Conservation (phyloP, 176 grass and related monocot genomes). For the Pontederia paniculata region DNA sequence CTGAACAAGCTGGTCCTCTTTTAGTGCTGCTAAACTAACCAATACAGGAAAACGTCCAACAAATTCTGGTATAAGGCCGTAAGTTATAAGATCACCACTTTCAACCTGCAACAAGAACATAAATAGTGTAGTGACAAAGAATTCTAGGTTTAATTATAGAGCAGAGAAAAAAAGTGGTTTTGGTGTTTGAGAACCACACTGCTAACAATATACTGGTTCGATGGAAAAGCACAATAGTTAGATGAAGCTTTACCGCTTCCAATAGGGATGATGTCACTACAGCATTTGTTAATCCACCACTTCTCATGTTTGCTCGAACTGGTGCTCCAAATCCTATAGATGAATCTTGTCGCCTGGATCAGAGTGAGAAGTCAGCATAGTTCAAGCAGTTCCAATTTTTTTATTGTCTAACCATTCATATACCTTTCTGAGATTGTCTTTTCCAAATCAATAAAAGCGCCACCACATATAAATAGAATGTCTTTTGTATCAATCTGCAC, state of each 20-base stretch:
- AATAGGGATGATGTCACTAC: conserved; percentile 46
- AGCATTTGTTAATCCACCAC: conserved; percentile 41
- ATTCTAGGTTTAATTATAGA: no score
- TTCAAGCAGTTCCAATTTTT: conserved; percentile 7
- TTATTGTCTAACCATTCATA: conserved; percentile 9
- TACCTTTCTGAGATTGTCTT: conserved; percentile 81
- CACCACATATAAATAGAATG: conserved; percentile 74
- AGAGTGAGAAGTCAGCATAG: background rate
- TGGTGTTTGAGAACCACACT: background rate
- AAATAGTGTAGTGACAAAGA: background rate
- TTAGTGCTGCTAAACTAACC: conserved; percentile 79
- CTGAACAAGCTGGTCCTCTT: conserved; percentile 87
- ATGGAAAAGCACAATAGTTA: background rate
- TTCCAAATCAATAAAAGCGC: conserved; percentile 66
- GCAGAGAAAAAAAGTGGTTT: background rate
- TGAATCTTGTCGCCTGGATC: conserved; percentile 51
- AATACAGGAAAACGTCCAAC: conserved; percentile 95
- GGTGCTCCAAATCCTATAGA: conserved; percentile 64
- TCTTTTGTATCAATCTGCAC: conserved; percentile 69
- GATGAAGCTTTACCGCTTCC: conserved; percentile 39
- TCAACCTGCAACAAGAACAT: conserved; percentile 57
- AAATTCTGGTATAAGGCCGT: conserved; percentile 97
- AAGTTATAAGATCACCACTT: conserved; percentile 91
- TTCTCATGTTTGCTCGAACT: conserved; percentile 56
- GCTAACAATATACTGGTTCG: background rate